Conservation (phyloP, 148 eudicot genomes). For the Camellia lanceoleosa region DNA sequence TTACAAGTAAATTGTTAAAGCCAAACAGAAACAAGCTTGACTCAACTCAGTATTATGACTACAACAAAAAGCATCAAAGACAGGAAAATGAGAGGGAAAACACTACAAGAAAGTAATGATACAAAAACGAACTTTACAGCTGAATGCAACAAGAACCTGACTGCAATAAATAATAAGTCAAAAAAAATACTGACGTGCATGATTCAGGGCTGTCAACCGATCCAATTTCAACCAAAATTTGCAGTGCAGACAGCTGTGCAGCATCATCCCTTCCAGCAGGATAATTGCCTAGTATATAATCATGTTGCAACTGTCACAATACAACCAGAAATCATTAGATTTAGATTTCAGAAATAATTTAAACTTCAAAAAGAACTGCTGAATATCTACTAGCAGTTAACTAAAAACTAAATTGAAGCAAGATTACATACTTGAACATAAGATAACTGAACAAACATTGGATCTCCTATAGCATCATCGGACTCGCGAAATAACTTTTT, state of each 20-base stretch:
- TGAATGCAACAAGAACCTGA: neutral
- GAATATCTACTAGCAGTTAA: neutral
- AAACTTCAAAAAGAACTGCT: neutral
- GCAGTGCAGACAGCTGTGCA: slow-evolving; percentile 85
- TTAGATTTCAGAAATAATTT: slow-evolving; percentile 1
- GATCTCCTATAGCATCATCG: slow-evolving; percentile 88
- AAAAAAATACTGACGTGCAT: slow-evolving; percentile 67
- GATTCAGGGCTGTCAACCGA: slow-evolving; percentile 68
- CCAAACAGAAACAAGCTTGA: neutral
- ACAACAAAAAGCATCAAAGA: neutral
- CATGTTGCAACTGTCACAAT: slow-evolving; percentile 77
- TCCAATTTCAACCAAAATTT: slow-evolving; percentile 91
- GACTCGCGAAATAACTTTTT: slow-evolving; percentile 93
- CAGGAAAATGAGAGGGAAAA: neutral
- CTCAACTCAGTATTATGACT: neutral
- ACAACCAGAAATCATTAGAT: slow-evolving; percentile 5
- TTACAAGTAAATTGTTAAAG: neutral
- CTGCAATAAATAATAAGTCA: neutral
- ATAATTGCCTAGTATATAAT: slow-evolving; percentile 91
- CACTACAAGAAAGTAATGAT: neutral
- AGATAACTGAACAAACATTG: slow-evolving; percentile 93
- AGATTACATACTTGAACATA: slow-evolving; percentile 74
- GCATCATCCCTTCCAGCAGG: slow-evolving; percentile 99
- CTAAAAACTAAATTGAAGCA: slow-evolving; percentile 1
- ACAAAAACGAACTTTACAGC: neutral